Evolutionary conservation across 139 green algal species (phyloP).

Genomic region (Chloropicon primus): DNA sequence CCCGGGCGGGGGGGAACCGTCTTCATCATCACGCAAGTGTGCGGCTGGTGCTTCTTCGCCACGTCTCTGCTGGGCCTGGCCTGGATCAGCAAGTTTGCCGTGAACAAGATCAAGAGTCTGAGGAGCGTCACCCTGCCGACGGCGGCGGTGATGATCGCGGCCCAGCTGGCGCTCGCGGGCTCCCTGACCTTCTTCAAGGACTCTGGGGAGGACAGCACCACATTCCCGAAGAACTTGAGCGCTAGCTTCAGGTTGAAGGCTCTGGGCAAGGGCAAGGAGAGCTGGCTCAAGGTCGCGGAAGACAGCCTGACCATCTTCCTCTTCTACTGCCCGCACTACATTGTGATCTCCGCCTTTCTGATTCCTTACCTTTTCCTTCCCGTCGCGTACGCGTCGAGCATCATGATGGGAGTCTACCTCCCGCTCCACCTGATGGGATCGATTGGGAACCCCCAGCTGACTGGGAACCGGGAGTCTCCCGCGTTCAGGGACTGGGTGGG

Average conservation of each 20-base stretch:
- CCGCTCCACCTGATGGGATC: neutral
- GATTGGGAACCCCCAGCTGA: neutral
- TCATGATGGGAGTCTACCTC: neutral
- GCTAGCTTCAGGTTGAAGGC: neutral
- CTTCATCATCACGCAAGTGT: slow-evolving; percentile 62
- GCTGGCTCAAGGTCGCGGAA: neutral
- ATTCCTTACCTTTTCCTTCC: neutral
- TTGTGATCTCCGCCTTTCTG: neutral
- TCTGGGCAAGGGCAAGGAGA: neutral
- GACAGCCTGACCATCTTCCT: neutral
- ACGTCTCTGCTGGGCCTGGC: slow-evolving; percentile 19
- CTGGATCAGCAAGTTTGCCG: slow-evolving; percentile 33
- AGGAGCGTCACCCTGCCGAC: slow-evolving; percentile 40
- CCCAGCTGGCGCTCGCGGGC: slow-evolving; percentile 31
- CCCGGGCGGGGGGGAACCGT: slow-evolving; percentile 53
- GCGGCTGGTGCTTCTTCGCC: slow-evolving; percentile 63
- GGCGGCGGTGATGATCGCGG: slow-evolving; percentile 37
- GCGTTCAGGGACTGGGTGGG: slow-evolving; percentile 41
- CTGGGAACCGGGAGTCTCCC: slow-evolving; percentile 48
- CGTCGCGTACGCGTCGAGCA: neutral
- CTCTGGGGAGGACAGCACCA: neutral
- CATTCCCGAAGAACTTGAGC: too few relatives aligned
- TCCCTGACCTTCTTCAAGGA: neutral
- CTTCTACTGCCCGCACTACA: neutral
- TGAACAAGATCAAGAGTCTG: slow-evolving; percentile 39